phyloP scores from a whole-genome alignment of 1,284 basidiomycete species.

The Cutaneotrichosporon arboriforme region DNA sequence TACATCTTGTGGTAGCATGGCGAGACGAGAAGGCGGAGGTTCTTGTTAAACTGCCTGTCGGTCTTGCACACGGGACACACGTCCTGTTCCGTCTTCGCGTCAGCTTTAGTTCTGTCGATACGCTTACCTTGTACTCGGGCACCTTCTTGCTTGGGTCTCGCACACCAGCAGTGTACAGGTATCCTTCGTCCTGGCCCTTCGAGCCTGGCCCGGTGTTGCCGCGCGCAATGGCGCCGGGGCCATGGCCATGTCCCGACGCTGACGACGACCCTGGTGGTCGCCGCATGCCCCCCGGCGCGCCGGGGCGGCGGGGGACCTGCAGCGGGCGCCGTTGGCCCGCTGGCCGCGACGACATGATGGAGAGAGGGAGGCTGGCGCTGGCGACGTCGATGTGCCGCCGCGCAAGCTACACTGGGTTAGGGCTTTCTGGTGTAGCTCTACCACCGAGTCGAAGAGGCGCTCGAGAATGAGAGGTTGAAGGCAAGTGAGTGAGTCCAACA shows the following conservation, averaged over 20 bases:
- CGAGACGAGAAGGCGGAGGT: slow-evolving; percentile 86
- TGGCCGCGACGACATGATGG: not conserved
- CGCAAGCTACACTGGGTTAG: too few species aligned
- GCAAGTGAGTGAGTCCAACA: too few species aligned
- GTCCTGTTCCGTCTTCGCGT: slow-evolving; percentile 74
- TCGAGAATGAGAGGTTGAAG: too few species aligned
- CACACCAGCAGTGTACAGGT: slow-evolving; percentile 43
- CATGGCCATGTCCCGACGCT: not conserved
- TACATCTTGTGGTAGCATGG: slow-evolving; percentile 99
- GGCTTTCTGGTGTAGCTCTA: too few species aligned
- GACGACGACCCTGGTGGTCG: not conserved
- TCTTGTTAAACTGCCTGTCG: slow-evolving; percentile 91
- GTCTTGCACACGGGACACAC: slow-evolving; percentile 97
- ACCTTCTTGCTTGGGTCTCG: slow-evolving; percentile 41
- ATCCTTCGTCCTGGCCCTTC: slow-evolving; percentile 28
- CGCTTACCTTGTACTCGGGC: slow-evolving; percentile 37
- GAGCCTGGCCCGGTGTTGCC: slow-evolving; percentile 8
- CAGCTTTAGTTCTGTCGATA: not conserved
- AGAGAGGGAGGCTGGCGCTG: not conserved
- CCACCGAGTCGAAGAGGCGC: too few species aligned
- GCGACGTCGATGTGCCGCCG: too few species aligned
- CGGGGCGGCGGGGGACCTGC: slow-evolving; percentile 6
- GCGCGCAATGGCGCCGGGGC: slow-evolving; percentile 9
- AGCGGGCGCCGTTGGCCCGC: slow-evolving; percentile 3
- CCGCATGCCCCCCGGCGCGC: slow-evolving; percentile 7